A percentile compares a stretch with the other conserved stretches of the same genome.
Evolutionary conservation across 2,329 filamentous ascomycete species (phyloP).

Genomic region (Microcyclospora pomicola): DNA sequence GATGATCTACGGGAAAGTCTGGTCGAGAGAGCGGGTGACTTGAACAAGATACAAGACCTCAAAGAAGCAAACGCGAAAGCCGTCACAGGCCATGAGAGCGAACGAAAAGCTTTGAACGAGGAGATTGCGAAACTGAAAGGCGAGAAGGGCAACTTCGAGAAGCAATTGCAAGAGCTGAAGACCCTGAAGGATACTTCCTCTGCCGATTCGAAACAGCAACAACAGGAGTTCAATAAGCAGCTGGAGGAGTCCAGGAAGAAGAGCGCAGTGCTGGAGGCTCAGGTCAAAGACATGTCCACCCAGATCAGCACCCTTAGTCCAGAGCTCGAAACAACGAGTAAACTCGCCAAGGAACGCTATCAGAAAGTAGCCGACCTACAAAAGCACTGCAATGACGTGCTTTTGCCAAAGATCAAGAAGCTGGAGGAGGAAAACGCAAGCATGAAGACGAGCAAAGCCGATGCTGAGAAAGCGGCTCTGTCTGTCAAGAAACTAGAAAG

Average conservation of each 20-base stretch:
- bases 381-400: conserved; percentile 67
- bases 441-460: conserved; percentile 61
- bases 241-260: conserved; percentile 38
- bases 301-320: conserved; percentile 60
- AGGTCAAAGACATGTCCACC: conserved; percentile 54
- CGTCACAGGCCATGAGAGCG: conserved; percentile 14
- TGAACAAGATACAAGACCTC: conserved; percentile 15
- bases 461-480: conserved; percentile 47
- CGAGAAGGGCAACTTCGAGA: conserved; percentile 11
- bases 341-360: conserved; percentile 74
- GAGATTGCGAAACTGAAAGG: conserved; percentile 11
- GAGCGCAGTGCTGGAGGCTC: conserved; percentile 40
- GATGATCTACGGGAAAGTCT: conserved; percentile 13
- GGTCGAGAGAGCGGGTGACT: conserved; percentile 13
- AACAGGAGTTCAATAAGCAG: conserved; percentile 32
- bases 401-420: conserved; percentile 62
- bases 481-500: conserved; percentile 67
- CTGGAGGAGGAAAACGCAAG: conserved; percentile 64
- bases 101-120: conserved; percentile 10
- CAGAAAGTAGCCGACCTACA: conserved; percentile 74
- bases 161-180: conserved; percentile 33
- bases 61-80: conserved; percentile 16
- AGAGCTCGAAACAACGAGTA: conserved; percentile 72
- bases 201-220: conserved; percentile 39
- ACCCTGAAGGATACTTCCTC: conserved; percentile 9